phyloP scores from a whole-genome alignment of 768 basidiomycete species.

The Dentipellis sp. region DNA sequence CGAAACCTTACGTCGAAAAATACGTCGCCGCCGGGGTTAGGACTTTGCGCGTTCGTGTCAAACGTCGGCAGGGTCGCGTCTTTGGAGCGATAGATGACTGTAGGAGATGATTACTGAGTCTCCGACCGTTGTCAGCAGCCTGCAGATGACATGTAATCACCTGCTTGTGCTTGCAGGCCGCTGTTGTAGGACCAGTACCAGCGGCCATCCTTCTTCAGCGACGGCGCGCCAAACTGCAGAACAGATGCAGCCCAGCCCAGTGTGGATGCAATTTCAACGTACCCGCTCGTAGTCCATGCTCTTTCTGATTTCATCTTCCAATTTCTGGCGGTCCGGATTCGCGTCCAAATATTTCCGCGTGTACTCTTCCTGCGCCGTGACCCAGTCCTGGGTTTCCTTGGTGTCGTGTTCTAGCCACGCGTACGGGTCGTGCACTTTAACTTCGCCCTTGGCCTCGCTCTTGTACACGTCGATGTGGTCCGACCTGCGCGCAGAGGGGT shows the following conservation, averaged over 20 bases:
- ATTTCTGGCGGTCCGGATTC: conserved; percentile 45
- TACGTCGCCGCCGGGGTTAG: conserved; percentile 46
- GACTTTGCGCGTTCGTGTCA: conserved; percentile 1
- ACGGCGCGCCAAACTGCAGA: conserved; percentile 52
- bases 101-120: background rate
- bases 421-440: conserved; percentile 63
- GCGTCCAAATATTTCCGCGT: conserved; percentile 54
- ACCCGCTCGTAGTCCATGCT: conserved; percentile 37
- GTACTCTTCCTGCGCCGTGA: conserved; percentile 46
- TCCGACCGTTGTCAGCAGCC: background rate
- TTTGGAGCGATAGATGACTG: conserved; percentile 57
- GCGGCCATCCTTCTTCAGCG: conserved; percentile 49
- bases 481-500: conserved; percentile 57
- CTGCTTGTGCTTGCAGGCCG: conserved; percentile 63
- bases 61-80: conserved; percentile 45
- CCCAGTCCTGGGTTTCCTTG: conserved; percentile 60
- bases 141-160: conserved; percentile 7
- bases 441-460: conserved; percentile 50
- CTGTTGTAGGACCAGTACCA: conserved; percentile 83
- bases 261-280: background rate
- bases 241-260: conserved; percentile 1
- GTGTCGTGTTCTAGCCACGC: conserved; percentile 62
- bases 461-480: conserved; percentile 64
- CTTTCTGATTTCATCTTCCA: conserved; percentile 49
- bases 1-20: conserved; percentile 59